Percentiles rank a stretch among this genome's conserved stretches.
These are phyloP conservation scores for Dipteronia dyeriana DNA, from an alignment of 345 rosid genomes.

Conservation along the genomic window DNA sequence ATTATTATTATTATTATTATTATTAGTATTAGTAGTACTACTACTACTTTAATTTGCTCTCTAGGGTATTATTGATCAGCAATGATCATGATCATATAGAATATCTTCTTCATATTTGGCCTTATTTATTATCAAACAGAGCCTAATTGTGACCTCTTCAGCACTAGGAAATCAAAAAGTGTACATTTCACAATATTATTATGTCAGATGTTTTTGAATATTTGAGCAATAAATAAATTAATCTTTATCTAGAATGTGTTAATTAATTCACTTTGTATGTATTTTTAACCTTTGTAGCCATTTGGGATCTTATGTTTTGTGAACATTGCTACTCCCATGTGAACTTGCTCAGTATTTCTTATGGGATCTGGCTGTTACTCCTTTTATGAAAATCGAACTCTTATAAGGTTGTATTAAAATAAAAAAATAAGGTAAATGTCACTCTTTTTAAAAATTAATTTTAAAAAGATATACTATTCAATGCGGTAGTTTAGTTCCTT, in stretches of 20 bases:
- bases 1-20: too few relatives aligned
- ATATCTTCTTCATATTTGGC: constrained; percentile 9
- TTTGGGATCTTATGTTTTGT: not conserved
- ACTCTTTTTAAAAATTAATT: too few relatives aligned
- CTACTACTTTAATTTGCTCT: not conserved
- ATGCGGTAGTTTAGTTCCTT: too few relatives aligned
- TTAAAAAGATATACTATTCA: too few relatives aligned
- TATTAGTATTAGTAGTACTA: too few relatives aligned
- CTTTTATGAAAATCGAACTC: not conserved
- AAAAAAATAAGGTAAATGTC: too few relatives aligned
- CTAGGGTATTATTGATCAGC: not conserved
- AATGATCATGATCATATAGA: not conserved
- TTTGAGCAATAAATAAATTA: not conserved
- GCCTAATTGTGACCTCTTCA: constrained; percentile 7
- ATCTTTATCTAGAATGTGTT: not conserved
- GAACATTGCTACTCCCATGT: not conserved
- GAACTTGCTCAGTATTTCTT: not conserved
- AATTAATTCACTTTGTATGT: not conserved
- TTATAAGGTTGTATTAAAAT: not conserved
- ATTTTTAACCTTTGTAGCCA: not conserved
- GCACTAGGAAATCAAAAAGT: constrained; percentile 20
- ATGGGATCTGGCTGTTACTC: not conserved
- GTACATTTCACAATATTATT: constrained; percentile 23
- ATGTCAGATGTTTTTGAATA: constrained; percentile 10
- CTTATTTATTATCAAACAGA: constrained; percentile 6